phyloP scores from a whole-genome alignment of 2,329 filamentous ascomycete genomes.

The Coleophoma cylindrospora region DNA sequence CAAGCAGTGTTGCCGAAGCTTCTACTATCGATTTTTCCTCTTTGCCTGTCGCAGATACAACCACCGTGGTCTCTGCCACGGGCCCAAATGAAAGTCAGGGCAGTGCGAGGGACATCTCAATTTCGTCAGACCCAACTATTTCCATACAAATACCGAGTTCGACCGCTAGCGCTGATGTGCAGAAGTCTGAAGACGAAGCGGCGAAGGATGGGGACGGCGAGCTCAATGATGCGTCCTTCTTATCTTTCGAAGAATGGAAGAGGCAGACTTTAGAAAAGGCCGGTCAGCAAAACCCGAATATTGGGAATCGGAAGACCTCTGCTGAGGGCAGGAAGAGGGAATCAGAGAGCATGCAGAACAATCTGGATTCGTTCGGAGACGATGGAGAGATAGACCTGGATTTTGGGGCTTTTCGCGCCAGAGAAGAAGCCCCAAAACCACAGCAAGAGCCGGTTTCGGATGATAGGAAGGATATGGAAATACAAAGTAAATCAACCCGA shows the following conservation, averaged over 20 bases:
- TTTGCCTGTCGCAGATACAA: too few species aligned
- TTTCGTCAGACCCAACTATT: background rate
- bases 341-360: constrained; percentile 55
- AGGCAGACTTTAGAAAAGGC: constrained; percentile 82
- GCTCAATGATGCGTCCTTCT: constrained; percentile 65
- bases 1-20: background rate
- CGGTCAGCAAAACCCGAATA: constrained; percentile 70
- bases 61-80: too few species aligned
- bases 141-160: background rate
- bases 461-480: constrained; percentile 9
- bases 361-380: constrained; percentile 76
- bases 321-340: constrained; percentile 44
- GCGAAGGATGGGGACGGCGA: constrained; percentile 16
- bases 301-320: constrained; percentile 47
- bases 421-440: constrained; percentile 7
- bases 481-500: constrained; percentile 18
- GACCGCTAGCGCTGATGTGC: background rate
- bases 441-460: constrained; percentile 13
- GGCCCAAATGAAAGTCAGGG: too few species aligned
- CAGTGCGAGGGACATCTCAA: too few species aligned
- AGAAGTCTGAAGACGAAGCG: background rate
- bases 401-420: constrained; percentile 56
- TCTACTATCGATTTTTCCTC: background rate
- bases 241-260: constrained; percentile 99
- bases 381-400: constrained; percentile 81